Evolutionary conservation across 352 stramenopile species (phyloP).

Genomic region (Phytophthora cactorum): DNA sequence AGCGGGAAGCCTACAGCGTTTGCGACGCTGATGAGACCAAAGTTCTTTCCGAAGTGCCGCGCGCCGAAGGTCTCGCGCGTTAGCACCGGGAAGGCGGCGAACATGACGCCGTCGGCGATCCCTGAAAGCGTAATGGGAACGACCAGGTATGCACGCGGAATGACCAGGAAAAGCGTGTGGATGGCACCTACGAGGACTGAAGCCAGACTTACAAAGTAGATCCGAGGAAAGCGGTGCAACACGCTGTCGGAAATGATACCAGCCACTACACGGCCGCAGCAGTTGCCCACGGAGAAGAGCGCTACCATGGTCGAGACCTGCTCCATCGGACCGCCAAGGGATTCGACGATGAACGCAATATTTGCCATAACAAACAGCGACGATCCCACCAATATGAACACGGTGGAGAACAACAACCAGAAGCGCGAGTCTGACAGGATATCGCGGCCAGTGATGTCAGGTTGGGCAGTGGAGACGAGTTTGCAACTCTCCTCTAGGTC

Average conservation of each 20-base stretch:
- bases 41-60: slow-evolving; percentile 83
- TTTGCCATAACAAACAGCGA: slow-evolving; percentile 85
- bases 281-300: slow-evolving; percentile 78
- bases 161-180: slow-evolving; percentile 62
- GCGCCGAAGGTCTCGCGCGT: slow-evolving; percentile 74
- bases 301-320: slow-evolving; percentile 73
- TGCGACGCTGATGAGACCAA: slow-evolving; percentile 74
- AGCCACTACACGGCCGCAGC: slow-evolving; percentile 55
- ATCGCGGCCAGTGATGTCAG: slow-evolving; percentile 56
- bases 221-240: slow-evolving; percentile 49
- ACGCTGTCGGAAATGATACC: slow-evolving; percentile 71
- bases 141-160: slow-evolving; percentile 46
- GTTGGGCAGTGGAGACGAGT: slow-evolving; percentile 11
- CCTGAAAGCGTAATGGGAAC: slow-evolving; percentile 70
- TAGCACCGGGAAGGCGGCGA: slow-evolving; percentile 71
- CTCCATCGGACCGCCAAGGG: slow-evolving; percentile 43
- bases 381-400: slow-evolving; percentile 77
- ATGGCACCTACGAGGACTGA: slow-evolving; percentile 64
- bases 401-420: slow-evolving; percentile 71
- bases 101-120: slow-evolving; percentile 77
- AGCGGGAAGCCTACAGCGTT: slow-evolving; percentile 78
- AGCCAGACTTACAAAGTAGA: slow-evolving; percentile 66
- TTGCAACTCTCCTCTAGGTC: slow-evolving; percentile 15
- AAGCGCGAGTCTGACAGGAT: slow-evolving; percentile 63
- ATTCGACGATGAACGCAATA: slow-evolving; percentile 82